Conservation (phyloP, 306 rosid species). For the Vigna hirtella region DNA sequence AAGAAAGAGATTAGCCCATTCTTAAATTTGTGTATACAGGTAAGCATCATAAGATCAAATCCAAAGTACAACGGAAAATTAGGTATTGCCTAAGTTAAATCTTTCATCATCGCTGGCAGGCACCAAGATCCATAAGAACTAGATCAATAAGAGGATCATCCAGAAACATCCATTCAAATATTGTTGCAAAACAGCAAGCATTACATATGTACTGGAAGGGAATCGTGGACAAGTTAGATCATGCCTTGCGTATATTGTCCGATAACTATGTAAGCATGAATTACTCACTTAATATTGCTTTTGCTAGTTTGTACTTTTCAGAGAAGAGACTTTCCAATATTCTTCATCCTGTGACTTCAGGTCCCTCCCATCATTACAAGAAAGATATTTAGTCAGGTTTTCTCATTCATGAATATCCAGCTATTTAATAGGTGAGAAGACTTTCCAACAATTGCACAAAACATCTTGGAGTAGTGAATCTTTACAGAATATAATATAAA, state of each 20-base stretch:
- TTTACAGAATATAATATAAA: neutral
- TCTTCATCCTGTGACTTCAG: conserved; percentile 52
- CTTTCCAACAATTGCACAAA: conserved; percentile 28
- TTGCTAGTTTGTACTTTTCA: conserved; percentile 3
- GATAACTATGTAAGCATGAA: conserved; percentile 64
- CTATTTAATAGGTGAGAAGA: conserved; percentile 78
- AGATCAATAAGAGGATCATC: conserved; percentile 82
- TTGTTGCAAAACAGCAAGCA: conserved; percentile 86
- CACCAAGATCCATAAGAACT: conserved; percentile 74
- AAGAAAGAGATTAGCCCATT: conserved; percentile 89
- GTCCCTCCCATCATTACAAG: conserved; percentile 78
- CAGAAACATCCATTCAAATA: conserved; percentile 74
- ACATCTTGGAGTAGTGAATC: conserved; percentile 7
- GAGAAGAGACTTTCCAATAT: conserved; percentile 32
- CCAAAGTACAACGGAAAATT: neutral
- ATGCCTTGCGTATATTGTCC: conserved; percentile 62
- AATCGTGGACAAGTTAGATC: conserved; percentile 76
- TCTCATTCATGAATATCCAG: conserved; percentile 89
- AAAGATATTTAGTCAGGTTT: conserved; percentile 81
- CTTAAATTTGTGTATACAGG: conserved; percentile 89
- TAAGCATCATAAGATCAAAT: conserved; percentile 46
- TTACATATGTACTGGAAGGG: conserved; percentile 84
- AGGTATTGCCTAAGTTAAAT: conserved; percentile 18
- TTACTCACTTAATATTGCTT: conserved; percentile 21
- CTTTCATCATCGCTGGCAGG: conserved; percentile 57